Evolutionary conservation across 1,284 basidiomycete species (phyloP).

Genomic region (Pulchroboletus neoregius): DNA sequence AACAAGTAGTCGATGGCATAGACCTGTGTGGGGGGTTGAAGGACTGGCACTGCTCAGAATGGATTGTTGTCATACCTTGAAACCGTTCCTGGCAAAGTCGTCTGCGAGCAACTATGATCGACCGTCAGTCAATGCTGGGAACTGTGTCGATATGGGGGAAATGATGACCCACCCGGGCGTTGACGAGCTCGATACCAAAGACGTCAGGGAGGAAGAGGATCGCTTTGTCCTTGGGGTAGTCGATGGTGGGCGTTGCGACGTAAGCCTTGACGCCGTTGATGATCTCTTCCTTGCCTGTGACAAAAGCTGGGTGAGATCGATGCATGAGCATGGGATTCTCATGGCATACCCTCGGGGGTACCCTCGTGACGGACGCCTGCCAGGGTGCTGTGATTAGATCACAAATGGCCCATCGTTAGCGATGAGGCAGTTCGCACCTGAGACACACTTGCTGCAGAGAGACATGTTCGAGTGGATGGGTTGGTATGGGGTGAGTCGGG

Average conservation of each 20-base stretch:
- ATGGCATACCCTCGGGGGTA: conserved; percentile 17
- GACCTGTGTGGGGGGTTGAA: conserved; percentile 39
- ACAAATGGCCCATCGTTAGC: neutral
- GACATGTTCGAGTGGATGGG: conserved; percentile 15
- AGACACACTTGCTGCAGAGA: conserved; percentile 22
- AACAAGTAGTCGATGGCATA: conserved; percentile 45
- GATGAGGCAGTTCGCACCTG: conserved; percentile 12
- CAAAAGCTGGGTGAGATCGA: neutral
- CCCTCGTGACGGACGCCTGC: conserved; percentile 26
- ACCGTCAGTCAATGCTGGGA: neutral
- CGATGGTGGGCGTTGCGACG: conserved; percentile 44
- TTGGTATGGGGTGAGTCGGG: neutral
- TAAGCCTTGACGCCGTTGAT: conserved; percentile 51
- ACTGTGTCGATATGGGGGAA: neutral
- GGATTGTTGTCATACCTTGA: conserved; percentile 42
- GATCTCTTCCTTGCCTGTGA: conserved; percentile 22
- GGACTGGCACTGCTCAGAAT: neutral
- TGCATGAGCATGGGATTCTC: neutral
- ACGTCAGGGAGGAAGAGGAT: conserved; percentile 59
- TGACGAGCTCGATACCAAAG: conserved; percentile 48
- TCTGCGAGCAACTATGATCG: conserved; percentile 56
- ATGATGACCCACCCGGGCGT: conserved; percentile 47
- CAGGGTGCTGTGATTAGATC: neutral
- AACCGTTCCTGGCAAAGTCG: conserved; percentile 70
- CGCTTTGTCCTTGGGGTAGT: conserved; percentile 55